Conservation (phyloP, 345 rosid genomes). For the Clausena lansium region DNA sequence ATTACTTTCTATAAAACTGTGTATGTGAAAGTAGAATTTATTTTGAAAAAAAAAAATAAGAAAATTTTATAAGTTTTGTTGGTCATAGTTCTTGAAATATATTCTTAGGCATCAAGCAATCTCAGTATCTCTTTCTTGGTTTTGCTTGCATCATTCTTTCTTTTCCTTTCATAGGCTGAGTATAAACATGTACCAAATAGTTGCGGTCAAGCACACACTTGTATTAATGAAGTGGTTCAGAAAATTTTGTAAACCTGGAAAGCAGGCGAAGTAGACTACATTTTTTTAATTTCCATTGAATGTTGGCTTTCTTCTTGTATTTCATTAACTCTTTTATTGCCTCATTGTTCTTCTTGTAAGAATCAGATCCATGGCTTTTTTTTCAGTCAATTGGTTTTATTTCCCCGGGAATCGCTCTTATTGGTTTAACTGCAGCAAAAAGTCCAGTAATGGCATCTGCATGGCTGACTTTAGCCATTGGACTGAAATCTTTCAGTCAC, state of each 20-base stretch:
- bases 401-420: constrained; percentile 77
- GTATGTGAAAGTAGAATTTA: background rate
- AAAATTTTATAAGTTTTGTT: background rate
- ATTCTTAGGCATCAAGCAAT: background rate
- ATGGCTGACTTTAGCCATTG: constrained; percentile 92
- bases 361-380: constrained; percentile 18
- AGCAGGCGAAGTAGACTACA: background rate
- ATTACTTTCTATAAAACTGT: background rate
- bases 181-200: background rate
- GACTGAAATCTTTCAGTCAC: constrained; percentile 91
- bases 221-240: background rate
- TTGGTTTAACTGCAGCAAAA: constrained; percentile 77
- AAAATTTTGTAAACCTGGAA: background rate
- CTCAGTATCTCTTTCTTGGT: background rate
- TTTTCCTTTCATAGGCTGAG: background rate
- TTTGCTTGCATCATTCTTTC: background rate
- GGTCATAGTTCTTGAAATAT: background rate
- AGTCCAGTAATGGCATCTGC: constrained; percentile 73
- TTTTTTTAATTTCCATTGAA: background rate
- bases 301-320: background rate
- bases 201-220: background rate
- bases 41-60: background rate
- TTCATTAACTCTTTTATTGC: background rate
- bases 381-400: constrained; percentile 87
- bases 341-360: background rate